A percentile compares a stretch with the other conserved stretches of the same genome.
phyloP scores from a whole-genome alignment of 345 rosid species.

The Laguncularia racemosa region DNA sequence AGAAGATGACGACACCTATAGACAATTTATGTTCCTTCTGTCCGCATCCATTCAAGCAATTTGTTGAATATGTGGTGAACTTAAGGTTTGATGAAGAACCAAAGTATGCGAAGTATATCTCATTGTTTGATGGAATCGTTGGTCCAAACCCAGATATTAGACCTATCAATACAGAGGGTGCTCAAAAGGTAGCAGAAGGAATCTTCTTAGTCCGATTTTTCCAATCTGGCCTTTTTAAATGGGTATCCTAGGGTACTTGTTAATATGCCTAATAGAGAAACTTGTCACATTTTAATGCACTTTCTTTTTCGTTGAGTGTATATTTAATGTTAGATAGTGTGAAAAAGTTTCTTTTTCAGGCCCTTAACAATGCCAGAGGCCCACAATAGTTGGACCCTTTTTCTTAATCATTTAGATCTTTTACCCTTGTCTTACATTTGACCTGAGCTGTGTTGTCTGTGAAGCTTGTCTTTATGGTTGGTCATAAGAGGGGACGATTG shows the following conservation, averaged over 20 bases:
- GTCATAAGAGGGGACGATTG: constrained; percentile 42
- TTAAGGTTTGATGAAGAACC: constrained; percentile 60
- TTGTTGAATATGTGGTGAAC: constrained; percentile 49
- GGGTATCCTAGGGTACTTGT: too few species aligned
- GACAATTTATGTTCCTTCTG: constrained; percentile 47
- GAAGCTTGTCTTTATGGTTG: constrained; percentile 24
- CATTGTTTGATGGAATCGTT: constrained; percentile 35
- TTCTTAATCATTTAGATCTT: background rate
- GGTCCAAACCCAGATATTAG: constrained; percentile 25
- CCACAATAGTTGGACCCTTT: background rate
- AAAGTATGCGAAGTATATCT: constrained; percentile 41
- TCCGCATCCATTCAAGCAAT: constrained; percentile 40
- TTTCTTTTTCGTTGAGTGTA: too few species aligned
- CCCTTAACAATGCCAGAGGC: background rate
- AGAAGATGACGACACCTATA: constrained; percentile 60
- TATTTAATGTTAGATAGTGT: too few species aligned
- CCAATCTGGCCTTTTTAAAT: background rate
- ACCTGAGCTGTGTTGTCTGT: background rate
- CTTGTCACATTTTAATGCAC: too few species aligned
- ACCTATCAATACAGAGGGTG: constrained; percentile 48
- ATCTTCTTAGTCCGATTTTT: background rate
- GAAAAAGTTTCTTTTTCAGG: background rate
- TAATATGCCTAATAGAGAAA: too few species aligned
- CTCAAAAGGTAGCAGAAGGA: constrained; percentile 32
- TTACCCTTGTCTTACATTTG: background rate